A percentile compares a stretch with the other conserved stretches of the same genome.
These are phyloP conservation scores for Letharia lupina DNA, from an alignment of 495 filamentous ascomycete genomes.

Conservation along the genomic window DNA sequence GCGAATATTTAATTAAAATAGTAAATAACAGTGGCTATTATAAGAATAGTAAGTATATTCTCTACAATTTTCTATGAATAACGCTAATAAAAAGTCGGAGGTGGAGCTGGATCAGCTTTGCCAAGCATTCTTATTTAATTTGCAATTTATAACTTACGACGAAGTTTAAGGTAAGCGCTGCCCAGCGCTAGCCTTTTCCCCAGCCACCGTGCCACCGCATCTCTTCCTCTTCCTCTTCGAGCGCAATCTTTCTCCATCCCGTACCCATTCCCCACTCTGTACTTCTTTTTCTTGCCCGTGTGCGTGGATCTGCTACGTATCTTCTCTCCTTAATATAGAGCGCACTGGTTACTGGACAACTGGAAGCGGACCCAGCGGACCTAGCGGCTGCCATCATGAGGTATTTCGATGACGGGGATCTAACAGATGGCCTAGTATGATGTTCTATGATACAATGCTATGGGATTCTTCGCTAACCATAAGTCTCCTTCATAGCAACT, in stretches of 20 bases:
- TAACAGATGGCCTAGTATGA: slow-evolving; percentile 19
- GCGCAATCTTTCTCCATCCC: neutral
- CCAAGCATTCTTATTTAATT: too few species aligned
- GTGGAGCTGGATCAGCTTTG: too few species aligned
- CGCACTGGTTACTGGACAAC: neutral
- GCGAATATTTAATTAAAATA: too few species aligned
- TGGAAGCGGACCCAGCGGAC: neutral
- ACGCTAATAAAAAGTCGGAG: too few species aligned
- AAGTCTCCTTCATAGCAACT: slow-evolving; percentile 5
- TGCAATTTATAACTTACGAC: too few species aligned
- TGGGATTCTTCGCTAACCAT: neutral
- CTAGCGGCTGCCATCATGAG: slow-evolving; percentile 12
- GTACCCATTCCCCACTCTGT: neutral
- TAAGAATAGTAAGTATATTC: too few species aligned
- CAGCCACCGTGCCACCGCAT: neutral
- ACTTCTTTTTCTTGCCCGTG: neutral
- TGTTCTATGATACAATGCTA: neutral
- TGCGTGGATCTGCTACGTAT: neutral
- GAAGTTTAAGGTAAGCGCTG: neutral
- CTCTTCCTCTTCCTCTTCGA: neutral
- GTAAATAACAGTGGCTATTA: too few species aligned
- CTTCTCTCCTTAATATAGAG: neutral
- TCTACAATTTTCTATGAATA: too few species aligned
- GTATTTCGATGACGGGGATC: slow-evolving; percentile 23
- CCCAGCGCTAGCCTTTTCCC: neutral